phyloP scores from a whole-genome alignment of 2,329 filamentous ascomycete species.

The Colletotrichum siamense region DNA sequence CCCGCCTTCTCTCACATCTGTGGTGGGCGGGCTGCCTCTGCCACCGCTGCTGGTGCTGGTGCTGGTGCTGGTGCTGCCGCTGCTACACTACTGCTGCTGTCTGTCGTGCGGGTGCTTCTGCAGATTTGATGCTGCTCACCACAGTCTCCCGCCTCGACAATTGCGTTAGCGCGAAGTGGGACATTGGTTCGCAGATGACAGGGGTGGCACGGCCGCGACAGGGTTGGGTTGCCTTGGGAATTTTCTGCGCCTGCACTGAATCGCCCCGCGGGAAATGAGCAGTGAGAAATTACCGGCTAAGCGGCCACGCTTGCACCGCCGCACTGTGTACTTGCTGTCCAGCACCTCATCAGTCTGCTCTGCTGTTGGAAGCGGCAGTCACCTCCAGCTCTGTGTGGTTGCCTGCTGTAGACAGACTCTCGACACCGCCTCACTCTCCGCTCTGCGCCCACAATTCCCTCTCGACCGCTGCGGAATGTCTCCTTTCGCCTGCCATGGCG shows the following conservation, averaged over 20 bases:
- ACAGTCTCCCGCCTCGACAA: not conserved
- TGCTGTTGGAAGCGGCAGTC: not conserved
- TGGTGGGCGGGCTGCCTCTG: slow-evolving; percentile 13
- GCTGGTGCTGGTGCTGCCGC: not conserved
- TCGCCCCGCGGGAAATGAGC: slow-evolving; percentile 21
- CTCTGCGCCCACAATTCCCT: not conserved
- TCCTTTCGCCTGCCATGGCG: not conserved
- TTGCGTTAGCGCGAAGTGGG: slow-evolving; percentile 3
- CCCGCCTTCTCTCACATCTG: not conserved
- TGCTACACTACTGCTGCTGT: not conserved
- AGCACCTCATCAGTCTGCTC: not conserved
- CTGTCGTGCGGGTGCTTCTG: not conserved
- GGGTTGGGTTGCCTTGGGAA: slow-evolving; percentile 4
- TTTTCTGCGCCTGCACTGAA: slow-evolving; percentile 21
- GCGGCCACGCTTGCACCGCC: not conserved
- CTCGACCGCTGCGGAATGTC: not conserved
- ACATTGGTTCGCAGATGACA: not conserved
- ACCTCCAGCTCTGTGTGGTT: not conserved
- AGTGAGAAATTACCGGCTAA: slow-evolving; percentile 15
- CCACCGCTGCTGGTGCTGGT: not conserved
- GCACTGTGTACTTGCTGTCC: not conserved
- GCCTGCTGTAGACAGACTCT: not conserved
- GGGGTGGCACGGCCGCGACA: not conserved
- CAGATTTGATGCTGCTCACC: not conserved
- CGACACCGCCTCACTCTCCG: not conserved